These are phyloP conservation scores for Lumnitzera littorea DNA, from an alignment of 345 rosid genomes.

Conservation along the genomic window DNA sequence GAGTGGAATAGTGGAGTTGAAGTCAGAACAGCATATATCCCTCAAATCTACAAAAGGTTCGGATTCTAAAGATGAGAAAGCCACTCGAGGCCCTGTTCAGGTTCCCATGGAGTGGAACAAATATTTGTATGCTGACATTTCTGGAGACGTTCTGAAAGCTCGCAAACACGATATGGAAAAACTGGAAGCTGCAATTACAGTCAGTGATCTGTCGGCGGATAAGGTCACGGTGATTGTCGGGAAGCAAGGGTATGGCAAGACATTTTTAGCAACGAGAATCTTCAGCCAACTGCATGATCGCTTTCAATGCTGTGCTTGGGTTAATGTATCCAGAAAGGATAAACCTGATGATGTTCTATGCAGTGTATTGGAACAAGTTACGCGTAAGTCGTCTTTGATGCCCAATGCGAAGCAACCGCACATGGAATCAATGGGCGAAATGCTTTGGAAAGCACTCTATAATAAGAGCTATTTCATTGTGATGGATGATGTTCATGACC, in stretches of 20 bases:
- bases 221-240: constrained; percentile 4
- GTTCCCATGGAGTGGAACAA: background rate
- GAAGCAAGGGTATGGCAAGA: constrained; percentile 14
- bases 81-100: too few relatives aligned
- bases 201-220: too few relatives aligned
- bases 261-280: constrained; percentile 8
- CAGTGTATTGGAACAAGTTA: background rate
- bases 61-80: too few relatives aligned
- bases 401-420: background rate
- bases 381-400: background rate
- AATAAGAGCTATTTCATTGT: constrained; percentile 11
- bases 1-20: too few relatives aligned
- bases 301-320: constrained; percentile 14
- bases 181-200: too few relatives aligned
- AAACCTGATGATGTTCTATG: background rate
- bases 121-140: too few relatives aligned
- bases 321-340: background rate
- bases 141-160: too few relatives aligned
- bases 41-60: too few relatives aligned
- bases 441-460: constrained; percentile 1
- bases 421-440: background rate
- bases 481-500: constrained; percentile 6
- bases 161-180: too few relatives aligned
- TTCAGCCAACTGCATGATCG: constrained; percentile 1
- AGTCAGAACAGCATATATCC: too few relatives aligned